A percentile compares a stretch with the other conserved stretches of the same genome.
Conservation (phyloP, 2,329 filamentous ascomycete species). For the Penicillium sp. region DNA sequence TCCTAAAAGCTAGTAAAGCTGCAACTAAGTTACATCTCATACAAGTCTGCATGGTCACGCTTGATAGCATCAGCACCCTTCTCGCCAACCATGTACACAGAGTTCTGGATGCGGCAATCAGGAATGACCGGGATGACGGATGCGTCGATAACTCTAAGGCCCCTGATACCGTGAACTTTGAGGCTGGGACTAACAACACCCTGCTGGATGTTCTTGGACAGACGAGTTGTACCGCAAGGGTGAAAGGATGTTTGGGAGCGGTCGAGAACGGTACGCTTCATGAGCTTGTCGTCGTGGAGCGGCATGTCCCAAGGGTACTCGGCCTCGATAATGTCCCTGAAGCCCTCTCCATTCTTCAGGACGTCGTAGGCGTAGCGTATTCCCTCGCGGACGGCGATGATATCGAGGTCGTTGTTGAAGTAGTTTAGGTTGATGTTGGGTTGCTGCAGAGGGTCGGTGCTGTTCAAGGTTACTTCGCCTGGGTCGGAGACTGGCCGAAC, state of each 20-base stretch:
- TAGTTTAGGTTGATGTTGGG: constrained; percentile 50
- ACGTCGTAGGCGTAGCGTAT: constrained; percentile 61
- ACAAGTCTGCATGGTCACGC: too few species aligned
- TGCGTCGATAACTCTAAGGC: constrained; percentile 61
- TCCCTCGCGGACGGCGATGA: constrained; percentile 66
- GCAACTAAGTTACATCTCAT: too few species aligned
- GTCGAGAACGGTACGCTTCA: constrained; percentile 62
- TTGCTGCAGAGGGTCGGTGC: constrained; percentile 39
- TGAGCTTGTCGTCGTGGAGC: constrained; percentile 58
- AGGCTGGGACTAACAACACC: constrained; percentile 47
- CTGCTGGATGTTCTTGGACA: constrained; percentile 53
- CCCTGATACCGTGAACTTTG: constrained; percentile 59
- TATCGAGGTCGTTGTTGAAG: constrained; percentile 55
- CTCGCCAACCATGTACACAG: constrained; percentile 65
- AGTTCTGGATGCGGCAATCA: constrained; percentile 63
- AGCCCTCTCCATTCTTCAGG: constrained; percentile 60
- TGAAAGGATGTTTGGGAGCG: constrained; percentile 40
- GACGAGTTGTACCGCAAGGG: constrained; percentile 61
- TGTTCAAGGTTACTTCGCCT: constrained; percentile 46
- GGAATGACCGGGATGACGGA: constrained; percentile 61
- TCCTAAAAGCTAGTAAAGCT: too few species aligned
- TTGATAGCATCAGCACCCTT: constrained; percentile 33
- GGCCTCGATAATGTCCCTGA: constrained; percentile 49
- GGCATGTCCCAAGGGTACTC: constrained; percentile 68
- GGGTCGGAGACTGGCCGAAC: constrained; percentile 52